Evolutionary conservation across 1,139 yeast species (phyloP).

Genomic region (Suhomyces wounanorum): DNA sequence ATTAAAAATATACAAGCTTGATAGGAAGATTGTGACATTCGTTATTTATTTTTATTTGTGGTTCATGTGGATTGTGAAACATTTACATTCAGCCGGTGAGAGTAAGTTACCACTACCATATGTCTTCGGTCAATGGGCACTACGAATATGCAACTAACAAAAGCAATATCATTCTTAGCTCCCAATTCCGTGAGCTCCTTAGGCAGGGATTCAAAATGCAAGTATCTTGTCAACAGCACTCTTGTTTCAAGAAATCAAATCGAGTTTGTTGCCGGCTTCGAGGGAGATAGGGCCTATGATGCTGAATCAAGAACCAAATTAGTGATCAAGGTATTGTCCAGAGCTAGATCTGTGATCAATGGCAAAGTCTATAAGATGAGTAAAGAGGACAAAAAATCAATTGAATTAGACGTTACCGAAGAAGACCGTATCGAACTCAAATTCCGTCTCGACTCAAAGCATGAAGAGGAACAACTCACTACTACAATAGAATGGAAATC

Average conservation of each 20-base stretch:
- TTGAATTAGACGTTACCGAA: slow-evolving; percentile 19
- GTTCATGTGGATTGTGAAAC: slow-evolving; percentile 19
- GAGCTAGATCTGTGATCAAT: slow-evolving; percentile 36
- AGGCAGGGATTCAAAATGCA: slow-evolving; percentile 35
- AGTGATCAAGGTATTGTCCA: slow-evolving; percentile 27
- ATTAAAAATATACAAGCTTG: background rate
- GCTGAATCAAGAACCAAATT: slow-evolving; percentile 22
- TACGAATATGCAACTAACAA: slow-evolving; percentile 6
- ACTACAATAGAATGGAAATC: slow-evolving; percentile 28
- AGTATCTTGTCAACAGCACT: slow-evolving; percentile 25
- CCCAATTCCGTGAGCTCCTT: slow-evolving; percentile 26
- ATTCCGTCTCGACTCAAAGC: slow-evolving; percentile 21
- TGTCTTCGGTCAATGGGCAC: background rate
- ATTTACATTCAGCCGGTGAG: slow-evolving; percentile 2
- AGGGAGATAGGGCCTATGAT: slow-evolving; percentile 12
- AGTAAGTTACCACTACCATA: slow-evolving; percentile 1
- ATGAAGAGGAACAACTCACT: slow-evolving; percentile 16
- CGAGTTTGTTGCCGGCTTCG: slow-evolving; percentile 17
- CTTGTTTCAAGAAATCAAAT: slow-evolving; percentile 38
- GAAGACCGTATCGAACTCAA: slow-evolving; percentile 21
- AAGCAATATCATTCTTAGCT: slow-evolving; percentile 13
- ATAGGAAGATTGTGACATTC: background rate
- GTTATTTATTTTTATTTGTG: background rate
- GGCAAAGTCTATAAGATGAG: slow-evolving; percentile 27
- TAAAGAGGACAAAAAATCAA: slow-evolving; percentile 21